Evolutionary conservation across 2,329 filamentous ascomycete genomes (phyloP).

Genomic region (Cladobotryum protrusum): DNA sequence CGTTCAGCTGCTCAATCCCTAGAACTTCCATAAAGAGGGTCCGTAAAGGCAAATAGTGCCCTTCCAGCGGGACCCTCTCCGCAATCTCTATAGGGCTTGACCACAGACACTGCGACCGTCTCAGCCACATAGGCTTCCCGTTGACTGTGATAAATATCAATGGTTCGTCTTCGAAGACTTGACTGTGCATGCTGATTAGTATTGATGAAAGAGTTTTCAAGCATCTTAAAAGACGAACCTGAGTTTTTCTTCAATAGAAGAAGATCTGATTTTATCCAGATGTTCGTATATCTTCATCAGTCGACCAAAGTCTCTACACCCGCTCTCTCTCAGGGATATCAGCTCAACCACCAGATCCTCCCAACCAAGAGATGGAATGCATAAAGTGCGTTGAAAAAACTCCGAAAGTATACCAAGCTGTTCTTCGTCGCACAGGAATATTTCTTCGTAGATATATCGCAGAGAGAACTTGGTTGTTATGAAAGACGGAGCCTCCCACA

Average conservation of each 20-base stretch:
- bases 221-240: too few relatives aligned
- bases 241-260: neutral
- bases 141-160: conserved; percentile 10
- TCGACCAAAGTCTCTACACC: conserved; percentile 1
- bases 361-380: neutral
- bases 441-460: conserved; percentile 2
- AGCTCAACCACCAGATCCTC: conserved; percentile 3
- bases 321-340: neutral
- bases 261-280: neutral
- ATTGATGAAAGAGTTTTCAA: neutral
- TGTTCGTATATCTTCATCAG: conserved; percentile 1
- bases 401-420: neutral
- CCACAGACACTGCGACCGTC: conserved; percentile 27
- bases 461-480: conserved; percentile 5
- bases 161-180: conserved; percentile 7
- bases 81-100: conserved; percentile 24
- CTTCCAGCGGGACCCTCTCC: conserved; percentile 22
- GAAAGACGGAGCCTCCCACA: conserved; percentile 1
- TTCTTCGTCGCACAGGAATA: neutral
- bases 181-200: neutral
- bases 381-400: conserved; percentile 6
- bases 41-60: conserved; percentile 23
- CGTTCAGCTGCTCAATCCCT: conserved; percentile 22
- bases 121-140: conserved; percentile 21
- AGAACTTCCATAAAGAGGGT: conserved; percentile 25